phyloP scores from a whole-genome alignment of 352 stramenopile species.

The Pythium diclinum region DNA sequence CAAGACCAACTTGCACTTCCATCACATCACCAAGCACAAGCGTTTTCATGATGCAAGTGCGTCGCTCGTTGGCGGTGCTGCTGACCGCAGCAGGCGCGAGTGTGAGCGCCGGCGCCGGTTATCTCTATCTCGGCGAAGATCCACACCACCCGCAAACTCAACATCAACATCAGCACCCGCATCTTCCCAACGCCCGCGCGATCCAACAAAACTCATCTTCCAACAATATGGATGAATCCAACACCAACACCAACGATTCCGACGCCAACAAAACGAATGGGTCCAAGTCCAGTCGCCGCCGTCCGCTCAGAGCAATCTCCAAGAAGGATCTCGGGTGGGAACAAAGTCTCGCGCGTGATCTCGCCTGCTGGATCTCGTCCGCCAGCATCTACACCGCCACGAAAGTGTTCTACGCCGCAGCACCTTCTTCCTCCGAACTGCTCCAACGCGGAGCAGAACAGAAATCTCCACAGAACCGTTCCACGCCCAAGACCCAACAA shows the following conservation, averaged over 20 bases:
- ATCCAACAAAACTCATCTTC: conserved; percentile 16
- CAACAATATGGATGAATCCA: conserved; percentile 2
- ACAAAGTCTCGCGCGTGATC: conserved; percentile 62
- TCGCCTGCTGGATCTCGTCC: conserved; percentile 65
- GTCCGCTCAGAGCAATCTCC: conserved; percentile 36
- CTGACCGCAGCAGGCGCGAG: conserved; percentile 48
- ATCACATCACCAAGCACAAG: not conserved
- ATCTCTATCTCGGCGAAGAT: conserved; percentile 52
- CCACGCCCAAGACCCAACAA: not conserved
- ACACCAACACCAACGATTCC: conserved; percentile 6
- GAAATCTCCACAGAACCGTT: not conserved
- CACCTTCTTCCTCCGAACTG: conserved; percentile 24
- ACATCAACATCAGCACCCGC: not conserved
- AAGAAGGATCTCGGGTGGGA: conserved; percentile 62
- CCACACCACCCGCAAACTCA: not conserved
- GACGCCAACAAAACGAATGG: conserved; percentile 9
- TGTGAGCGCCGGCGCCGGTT: conserved; percentile 44
- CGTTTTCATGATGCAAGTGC: conserved; percentile 38
- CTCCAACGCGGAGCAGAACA: not conserved
- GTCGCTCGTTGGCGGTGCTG: conserved; percentile 53
- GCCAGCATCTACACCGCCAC: conserved; percentile 55
- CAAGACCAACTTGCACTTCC: conserved; percentile 20
- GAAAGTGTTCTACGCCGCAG: conserved; percentile 48
- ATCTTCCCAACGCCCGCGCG: conserved; percentile 4
- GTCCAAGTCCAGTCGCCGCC: not conserved